Evolutionary conservation across 2,329 filamentous ascomycete genomes (phyloP).

Genomic region (Calonectria henricotiae): DNA sequence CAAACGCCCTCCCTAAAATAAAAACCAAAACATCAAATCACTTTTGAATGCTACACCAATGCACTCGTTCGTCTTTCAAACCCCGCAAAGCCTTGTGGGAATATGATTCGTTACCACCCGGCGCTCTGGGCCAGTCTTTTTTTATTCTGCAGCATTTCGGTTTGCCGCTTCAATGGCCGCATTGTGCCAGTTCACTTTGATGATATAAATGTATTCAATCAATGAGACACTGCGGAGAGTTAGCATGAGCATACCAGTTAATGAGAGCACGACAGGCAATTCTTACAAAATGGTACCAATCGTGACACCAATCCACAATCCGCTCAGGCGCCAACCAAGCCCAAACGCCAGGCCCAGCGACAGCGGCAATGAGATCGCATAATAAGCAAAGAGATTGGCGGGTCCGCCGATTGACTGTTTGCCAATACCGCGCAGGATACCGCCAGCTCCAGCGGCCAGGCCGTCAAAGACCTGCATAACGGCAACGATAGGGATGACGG

Average conservation of each 20-base stretch:
- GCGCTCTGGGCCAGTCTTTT: not conserved
- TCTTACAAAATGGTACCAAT: conserved; percentile 78
- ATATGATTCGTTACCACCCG: not conserved
- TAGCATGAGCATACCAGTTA: conserved; percentile 10
- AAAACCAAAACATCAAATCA: not conserved
- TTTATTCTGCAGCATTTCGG: conserved; percentile 66
- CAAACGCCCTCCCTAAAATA: not conserved
- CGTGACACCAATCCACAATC: conserved; percentile 86
- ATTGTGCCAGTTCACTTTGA: conserved; percentile 69
- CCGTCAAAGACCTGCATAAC: conserved; percentile 94
- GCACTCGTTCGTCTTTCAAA: not conserved
- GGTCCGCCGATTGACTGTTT: conserved; percentile 93
- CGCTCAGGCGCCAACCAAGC: conserved; percentile 82
- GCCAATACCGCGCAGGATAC: conserved; percentile 88
- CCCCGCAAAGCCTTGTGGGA: not conserved
- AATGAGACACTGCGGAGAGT: conserved; percentile 63
- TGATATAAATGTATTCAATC: conserved; percentile 71
- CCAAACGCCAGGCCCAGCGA: conserved; percentile 86
- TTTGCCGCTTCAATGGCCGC: conserved; percentile 69
- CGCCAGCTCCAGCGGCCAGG: conserved; percentile 84
- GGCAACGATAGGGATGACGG: conserved; percentile 84
- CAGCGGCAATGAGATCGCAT: conserved; percentile 87
- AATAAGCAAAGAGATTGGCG: conserved; percentile 89
- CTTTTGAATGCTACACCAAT: not conserved
- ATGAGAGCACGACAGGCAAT: not conserved